Base-by-base conservation (phyloP, 2,329 filamentous ascomycete genomes). In the Lasiodiplodia hormozganensis region DNA sequence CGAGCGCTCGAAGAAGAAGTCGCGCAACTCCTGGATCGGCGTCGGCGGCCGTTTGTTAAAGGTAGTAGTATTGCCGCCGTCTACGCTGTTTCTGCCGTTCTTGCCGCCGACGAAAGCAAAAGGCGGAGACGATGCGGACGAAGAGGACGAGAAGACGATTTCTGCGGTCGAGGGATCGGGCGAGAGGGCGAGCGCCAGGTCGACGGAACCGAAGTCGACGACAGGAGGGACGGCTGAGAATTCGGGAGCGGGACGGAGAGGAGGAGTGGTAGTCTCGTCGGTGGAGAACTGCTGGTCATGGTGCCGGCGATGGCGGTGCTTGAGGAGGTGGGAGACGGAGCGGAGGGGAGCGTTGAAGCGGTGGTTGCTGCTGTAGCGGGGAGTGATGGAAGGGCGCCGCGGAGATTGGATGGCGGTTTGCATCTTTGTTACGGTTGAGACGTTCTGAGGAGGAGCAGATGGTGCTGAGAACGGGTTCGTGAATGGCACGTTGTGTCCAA, bases 1-100 rank as follows among this genome's bases (percentile, higher is more conserved):
- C 28, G 28, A 28, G 21, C 64, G 51, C 64, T 66, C 64, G 25
- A 43, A 49, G 52, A 54, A 66, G 25, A 56, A 66, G 38, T 66
- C 64, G 25, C 62, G 62, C 11, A 65, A 31, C 49, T 65, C 62
- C 31, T 38, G 11, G 1, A 65, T n/a, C 5, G 62, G 62, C 8
- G 62, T 65, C 6, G 31, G 62, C 31, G 47, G 11, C 21, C 34
- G 34, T 16, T n/a, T 23, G 11, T 4, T n/a, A 1, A 8, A 4
- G 10, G 14, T 34, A 8, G 3, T 8, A 3, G 21, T 11, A 28
- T 4, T 11, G 16, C 8, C 38, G n/a, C 18, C 11, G 14, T 7
- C 25, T 12, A 18, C 23, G 4, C 43, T 31, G 57, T 28, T 43
- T 7, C 40, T 51, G 58, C 4, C 11, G 53, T 8, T 18, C 14